Evolutionary conservation across 768 basidiomycete species (phyloP).

Genomic region (Sporobolomyces phaffii): DNA sequence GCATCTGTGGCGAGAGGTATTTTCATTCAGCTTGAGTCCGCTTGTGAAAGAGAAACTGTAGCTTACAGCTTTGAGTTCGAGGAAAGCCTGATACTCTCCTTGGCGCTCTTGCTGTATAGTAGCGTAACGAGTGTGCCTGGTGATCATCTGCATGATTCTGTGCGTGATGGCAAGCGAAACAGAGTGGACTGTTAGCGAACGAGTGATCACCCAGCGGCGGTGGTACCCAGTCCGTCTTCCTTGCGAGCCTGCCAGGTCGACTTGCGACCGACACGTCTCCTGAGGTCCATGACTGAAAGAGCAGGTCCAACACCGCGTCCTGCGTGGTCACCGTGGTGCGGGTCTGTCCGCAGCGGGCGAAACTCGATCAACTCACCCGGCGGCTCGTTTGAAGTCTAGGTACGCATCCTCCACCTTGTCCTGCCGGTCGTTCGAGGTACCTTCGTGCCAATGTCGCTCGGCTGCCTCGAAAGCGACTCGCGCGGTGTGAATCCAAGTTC

Average conservation of each 20-base stretch:
- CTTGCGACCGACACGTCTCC: not conserved
- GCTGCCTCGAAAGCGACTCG: conserved; percentile 5
- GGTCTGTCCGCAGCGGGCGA: not conserved
- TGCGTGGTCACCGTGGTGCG: not conserved
- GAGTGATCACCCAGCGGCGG: too few relatives aligned
- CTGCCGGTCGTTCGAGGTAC: not conserved
- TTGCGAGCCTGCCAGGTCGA: not conserved
- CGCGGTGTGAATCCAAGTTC: conserved; percentile 16
- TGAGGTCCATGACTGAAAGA: not conserved
- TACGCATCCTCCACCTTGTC: conserved; percentile 20
- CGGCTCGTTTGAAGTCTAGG: conserved; percentile 14
- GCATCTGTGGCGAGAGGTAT: not conserved
- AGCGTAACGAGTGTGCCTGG: conserved; percentile 4
- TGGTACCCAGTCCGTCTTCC: too few relatives aligned
- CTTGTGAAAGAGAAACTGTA: not conserved
- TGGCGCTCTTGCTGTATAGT: not conserved
- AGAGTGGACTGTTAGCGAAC: not conserved
- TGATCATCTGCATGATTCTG: conserved; percentile 13
- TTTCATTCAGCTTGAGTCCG: not conserved
- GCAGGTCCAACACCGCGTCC: not conserved
- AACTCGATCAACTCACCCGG: conserved; percentile 9
- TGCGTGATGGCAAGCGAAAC: too few relatives aligned
- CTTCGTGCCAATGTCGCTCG: not conserved
- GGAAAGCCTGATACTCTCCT: not conserved
- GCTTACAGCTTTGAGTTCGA: not conserved